phyloP scores from a whole-genome alignment of 2,329 filamentous ascomycete genomes.

The Acarospora socialis region DNA sequence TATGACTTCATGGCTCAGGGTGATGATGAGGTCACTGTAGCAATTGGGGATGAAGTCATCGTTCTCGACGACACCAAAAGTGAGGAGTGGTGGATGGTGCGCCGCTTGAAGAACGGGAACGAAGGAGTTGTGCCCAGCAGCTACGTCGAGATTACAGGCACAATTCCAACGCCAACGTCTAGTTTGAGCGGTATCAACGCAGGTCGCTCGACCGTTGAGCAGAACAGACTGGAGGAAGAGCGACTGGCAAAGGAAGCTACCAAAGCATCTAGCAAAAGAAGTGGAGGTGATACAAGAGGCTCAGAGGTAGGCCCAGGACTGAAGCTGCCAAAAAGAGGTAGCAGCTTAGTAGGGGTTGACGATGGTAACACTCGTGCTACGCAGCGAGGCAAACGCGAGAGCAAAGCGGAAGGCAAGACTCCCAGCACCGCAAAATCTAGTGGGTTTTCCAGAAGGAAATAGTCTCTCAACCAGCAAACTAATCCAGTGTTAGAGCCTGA shows the following conservation, averaged over 20 bases:
- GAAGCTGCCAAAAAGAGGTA: conserved; percentile 61
- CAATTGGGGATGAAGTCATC: conserved; percentile 76
- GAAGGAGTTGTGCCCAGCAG: conserved; percentile 94
- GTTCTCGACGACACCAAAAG: conserved; percentile 82
- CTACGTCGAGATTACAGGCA: conserved; percentile 79
- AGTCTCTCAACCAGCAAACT: neutral
- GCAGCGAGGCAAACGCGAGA: conserved; percentile 61
- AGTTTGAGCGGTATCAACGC: conserved; percentile 43
- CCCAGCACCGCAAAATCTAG: conserved; percentile 52
- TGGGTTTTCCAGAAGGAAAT: conserved; percentile 33
- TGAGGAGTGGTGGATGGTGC: conserved; percentile 97
- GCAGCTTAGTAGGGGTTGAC: conserved; percentile 57
- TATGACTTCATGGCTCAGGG: conserved; percentile 97
- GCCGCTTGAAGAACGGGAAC: conserved; percentile 76
- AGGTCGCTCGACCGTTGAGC: conserved; percentile 57
- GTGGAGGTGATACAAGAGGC: conserved; percentile 36
- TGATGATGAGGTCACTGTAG: conserved; percentile 89
- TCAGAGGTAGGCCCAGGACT: conserved; percentile 66
- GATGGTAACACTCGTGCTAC: conserved; percentile 52
- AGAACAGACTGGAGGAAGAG: conserved; percentile 66
- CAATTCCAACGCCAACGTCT: conserved; percentile 28
- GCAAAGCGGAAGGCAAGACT: conserved; percentile 44
- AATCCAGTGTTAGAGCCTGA: conserved; percentile 54
- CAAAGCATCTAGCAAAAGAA: conserved; percentile 43
- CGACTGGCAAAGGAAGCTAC: conserved; percentile 68